A percentile compares a stretch with the other conserved stretches of the same genome.
These are phyloP conservation scores for Apium graveolens DNA, from an alignment of 129 eudicot genomes.

Conservation along the genomic window DNA sequence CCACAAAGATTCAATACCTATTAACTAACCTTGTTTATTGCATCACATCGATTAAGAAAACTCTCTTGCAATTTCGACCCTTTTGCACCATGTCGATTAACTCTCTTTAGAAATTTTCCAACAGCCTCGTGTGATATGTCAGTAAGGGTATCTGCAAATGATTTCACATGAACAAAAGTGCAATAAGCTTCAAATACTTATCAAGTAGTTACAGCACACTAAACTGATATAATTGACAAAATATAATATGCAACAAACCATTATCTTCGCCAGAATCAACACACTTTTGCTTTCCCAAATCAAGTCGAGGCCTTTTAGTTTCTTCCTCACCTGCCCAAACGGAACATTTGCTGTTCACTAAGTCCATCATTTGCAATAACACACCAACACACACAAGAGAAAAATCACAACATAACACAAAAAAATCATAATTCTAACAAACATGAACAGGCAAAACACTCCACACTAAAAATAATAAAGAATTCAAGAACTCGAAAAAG, in stretches of 20 bases:
- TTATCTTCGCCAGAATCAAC: constrained; percentile 15
- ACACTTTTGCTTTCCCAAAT: constrained; percentile 18
- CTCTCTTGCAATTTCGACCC: constrained; percentile 35
- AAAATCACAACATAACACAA: not conserved
- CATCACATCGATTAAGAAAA: constrained; percentile 29
- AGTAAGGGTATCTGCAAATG: constrained; percentile 50
- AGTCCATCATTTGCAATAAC: not conserved
- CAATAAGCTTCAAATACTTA: not conserved
- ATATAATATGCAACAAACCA: constrained; percentile 17
- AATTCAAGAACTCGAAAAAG: not conserved
- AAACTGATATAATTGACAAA: constrained; percentile 6
- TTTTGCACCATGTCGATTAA: constrained; percentile 25
- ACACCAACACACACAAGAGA: not conserved
- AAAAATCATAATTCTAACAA: not conserved
- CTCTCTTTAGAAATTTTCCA: constrained; percentile 42
- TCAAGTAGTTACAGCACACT: not conserved
- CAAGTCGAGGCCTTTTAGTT: constrained; percentile 17
- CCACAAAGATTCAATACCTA: not conserved
- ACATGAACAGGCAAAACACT: not conserved
- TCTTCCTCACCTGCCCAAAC: constrained; percentile 22
- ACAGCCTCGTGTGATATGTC: constrained; percentile 42
- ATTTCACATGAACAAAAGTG: not conserved
- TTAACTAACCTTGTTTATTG: constrained; percentile 35
- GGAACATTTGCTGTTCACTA: not conserved
- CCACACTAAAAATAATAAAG: not conserved